Base-by-base conservation (phyloP, 345 rosid species). In the Pistacia vera region DNA sequence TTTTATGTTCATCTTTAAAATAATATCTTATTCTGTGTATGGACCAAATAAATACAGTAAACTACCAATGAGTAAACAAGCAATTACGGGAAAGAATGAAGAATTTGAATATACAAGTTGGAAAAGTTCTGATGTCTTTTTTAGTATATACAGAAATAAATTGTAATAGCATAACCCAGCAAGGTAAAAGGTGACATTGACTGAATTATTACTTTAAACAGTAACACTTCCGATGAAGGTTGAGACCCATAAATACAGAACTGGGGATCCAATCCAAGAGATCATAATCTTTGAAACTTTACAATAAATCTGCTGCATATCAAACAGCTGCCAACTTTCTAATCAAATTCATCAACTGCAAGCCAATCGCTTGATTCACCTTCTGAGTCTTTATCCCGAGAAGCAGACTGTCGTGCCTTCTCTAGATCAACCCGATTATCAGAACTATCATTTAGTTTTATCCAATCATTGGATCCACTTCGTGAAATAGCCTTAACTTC, bases 331-430 rank as follows among this genome's bases (percentile, higher is more conserved):
- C 72, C 73, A 14, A 62, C 77, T 69, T 6, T 58, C 77, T 80
- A 87, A 72, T 90, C 88, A 46, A 80, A 91, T 72, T 87, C 97
- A 41, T 86, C 92, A 30, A 87, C 81, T 2, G 88, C 84, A 77
- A 87, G 84, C 93, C 93, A 91, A 25, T 90, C 97, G 61, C 75
- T 88, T 16, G 90, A 89, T 66, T 88, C 91, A 18, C 85, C 90
- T 83, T 90, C 97, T 0, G 92, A 91, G 64, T 88, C 87, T 78
- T 88, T 89, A 46, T 86, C 88, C 20, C 83, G 87, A 63, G 83
- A 78, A 75, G 49, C 75, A 61, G 88, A 81, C 57, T 51, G 83
- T 64, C 82, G 54, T 35, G 81, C 64, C 78, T 78, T 86, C 11
- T 77, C 85, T 48, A 6, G 64, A 64, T 67, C 77, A 25, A 41